Conservation (phyloP, 1,284 basidiomycete species). For the Ganoderma leucocontextum region DNA sequence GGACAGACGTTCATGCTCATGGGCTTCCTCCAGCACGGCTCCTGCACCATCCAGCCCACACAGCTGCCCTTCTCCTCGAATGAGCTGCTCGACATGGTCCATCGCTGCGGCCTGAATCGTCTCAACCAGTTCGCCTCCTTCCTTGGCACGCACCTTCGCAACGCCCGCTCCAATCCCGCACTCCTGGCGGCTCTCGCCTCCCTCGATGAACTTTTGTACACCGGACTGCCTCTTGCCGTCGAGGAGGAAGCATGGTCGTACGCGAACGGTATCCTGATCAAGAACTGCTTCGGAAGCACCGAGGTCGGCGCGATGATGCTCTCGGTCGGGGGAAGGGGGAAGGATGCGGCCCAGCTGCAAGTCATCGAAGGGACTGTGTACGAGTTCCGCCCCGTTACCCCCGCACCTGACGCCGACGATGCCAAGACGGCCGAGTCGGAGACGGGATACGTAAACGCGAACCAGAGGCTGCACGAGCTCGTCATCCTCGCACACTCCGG, state of each 20-base stretch:
- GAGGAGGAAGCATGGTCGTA: conserved; percentile 65
- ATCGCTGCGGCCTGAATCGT: conserved; percentile 67
- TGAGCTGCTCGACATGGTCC: conserved; percentile 41
- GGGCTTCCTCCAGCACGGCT: conserved; percentile 42
- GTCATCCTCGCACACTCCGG: conserved; percentile 68
- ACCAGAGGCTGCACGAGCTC: conserved; percentile 63
- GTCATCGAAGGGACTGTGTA: conserved; percentile 65
- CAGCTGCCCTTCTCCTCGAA: conserved; percentile 40
- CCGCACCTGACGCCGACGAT: conserved; percentile 27
- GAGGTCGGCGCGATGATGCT: conserved; percentile 75
- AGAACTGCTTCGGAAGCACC: conserved; percentile 80
- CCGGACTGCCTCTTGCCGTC: conserved; percentile 37
- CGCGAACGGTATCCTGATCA: conserved; percentile 62
- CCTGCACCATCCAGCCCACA: conserved; percentile 44
- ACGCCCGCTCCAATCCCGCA: conserved; percentile 64
- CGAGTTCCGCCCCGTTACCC: conserved; percentile 63
- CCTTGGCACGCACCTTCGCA: conserved; percentile 66
- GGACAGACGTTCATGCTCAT: conserved; percentile 43
- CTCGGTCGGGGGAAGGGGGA: conserved; percentile 57
- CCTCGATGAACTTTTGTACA: conserved; percentile 42
- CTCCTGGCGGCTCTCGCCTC: conserved; percentile 60
- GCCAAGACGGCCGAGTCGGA: conserved; percentile 44
- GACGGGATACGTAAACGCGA: conserved; percentile 56
- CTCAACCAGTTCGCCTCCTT: conserved; percentile 77
- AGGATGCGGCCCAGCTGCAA: conserved; percentile 49